Evolutionary conservation across 2,329 filamentous ascomycete genomes (phyloP), one percentile per base, ranked within the genome.

Genomic region (Exserohilum rostratum): DNA sequence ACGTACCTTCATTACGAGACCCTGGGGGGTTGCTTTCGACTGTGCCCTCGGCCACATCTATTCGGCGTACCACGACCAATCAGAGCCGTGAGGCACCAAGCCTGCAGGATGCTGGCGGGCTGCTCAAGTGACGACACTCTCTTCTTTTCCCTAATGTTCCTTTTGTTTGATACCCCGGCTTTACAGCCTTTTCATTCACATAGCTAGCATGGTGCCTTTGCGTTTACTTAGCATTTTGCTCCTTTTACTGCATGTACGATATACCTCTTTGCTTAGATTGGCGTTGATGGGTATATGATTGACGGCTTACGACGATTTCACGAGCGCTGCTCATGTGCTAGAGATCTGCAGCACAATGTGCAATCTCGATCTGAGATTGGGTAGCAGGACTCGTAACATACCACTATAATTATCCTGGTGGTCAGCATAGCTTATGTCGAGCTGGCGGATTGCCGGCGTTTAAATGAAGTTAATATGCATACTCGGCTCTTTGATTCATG

Each of bases 81-180:
- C 62, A 55, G 35, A 66, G 61, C 52, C 57, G 64, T 30, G 58
- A 68, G 17, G 51, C 64, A 11, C 68, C 69, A 10, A 67, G 65
- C 3, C 46, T 74, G 48, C 67, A 71, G 54, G 71, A 75, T 38
- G 64, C 68, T 5, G 71, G 70, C 34, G 70, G 68, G 38, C 64
- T 75, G 7, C 68, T 74, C 50, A 66, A 65, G 34, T 60, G 51
- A 45, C 29, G 46, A 30, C 53, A 29, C 42, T 34, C 60, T 64
- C 50, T 33, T 58, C 57, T 58, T 51, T 48, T 58, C 54, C 55
- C 34, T 56, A 45, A 37, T 43, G 18, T 44, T 57, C 40, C 22
- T 61, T 59, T 37, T 57, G 57, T 55, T 57, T 73, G 71, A 75
- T 75, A 75, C 71, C 72, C 71, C 55, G 51, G 61, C 60, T 58